A percentile compares a stretch with the other conserved stretches of the same genome.
Conservation (phyloP, 495 filamentous ascomycete genomes). For the Xylaria acuta region DNA sequence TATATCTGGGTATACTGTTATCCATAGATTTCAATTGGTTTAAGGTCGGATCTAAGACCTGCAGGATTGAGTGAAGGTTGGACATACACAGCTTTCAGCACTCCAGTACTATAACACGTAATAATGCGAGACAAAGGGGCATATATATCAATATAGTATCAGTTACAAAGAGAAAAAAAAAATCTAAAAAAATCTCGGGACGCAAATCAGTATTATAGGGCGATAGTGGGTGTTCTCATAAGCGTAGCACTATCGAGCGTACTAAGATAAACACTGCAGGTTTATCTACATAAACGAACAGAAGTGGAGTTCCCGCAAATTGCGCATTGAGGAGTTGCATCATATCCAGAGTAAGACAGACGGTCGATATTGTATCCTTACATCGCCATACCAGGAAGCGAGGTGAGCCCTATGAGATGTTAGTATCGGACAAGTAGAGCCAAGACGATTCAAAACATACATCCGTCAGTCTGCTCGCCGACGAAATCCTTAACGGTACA, state of each 20-base stretch:
- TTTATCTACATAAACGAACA: conserved; percentile 13
- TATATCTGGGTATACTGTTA: background rate
- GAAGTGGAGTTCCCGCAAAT: background rate
- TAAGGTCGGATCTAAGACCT: background rate
- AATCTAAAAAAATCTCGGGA: background rate
- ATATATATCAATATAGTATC: background rate
- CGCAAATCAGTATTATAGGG: background rate
- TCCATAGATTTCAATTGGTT: background rate
- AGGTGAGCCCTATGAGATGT: conserved; percentile 10
- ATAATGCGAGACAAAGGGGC: background rate
- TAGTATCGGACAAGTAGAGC: background rate
- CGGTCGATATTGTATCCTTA: conserved; percentile 2
- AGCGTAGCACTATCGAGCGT: background rate
- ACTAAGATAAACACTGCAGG: conserved; percentile 20
- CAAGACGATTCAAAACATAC: conserved; percentile 44
- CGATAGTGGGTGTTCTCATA: background rate
- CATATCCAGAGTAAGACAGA: background rate
- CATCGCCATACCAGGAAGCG: conserved; percentile 18
- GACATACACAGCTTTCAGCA: background rate
- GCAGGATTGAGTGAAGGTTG: background rate
- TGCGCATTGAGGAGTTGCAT: background rate
- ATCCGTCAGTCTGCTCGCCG: conserved; percentile 53
- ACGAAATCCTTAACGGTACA: conserved; percentile 53
- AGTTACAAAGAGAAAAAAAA: background rate
- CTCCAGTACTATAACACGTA: background rate